A percentile compares a stretch with the other conserved stretches of the same genome.
Conservation (phyloP, 305 asterid species). For the Lippia alba region DNA sequence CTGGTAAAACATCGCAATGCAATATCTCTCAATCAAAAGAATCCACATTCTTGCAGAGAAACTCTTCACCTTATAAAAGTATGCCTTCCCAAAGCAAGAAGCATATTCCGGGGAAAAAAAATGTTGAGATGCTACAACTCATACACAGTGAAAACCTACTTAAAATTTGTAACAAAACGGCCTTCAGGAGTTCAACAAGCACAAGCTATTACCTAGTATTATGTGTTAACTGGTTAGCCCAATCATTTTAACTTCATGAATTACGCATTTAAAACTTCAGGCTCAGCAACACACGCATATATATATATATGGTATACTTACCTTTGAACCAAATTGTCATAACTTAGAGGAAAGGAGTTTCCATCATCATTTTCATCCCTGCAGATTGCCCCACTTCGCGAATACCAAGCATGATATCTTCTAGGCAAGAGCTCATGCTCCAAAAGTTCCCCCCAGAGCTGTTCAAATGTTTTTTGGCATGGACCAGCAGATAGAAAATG, state of each 20-base stretch:
- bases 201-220: slow-evolving; percentile 4
- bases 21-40: slow-evolving; percentile 32
- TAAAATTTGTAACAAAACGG: slow-evolving; percentile 16
- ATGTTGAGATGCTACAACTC: slow-evolving; percentile 20
- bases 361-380: slow-evolving; percentile 57
- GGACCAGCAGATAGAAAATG: slow-evolving; percentile 97
- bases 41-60: slow-evolving; percentile 24
- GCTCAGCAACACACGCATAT: background rate
- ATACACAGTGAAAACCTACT: slow-evolving; percentile 2
- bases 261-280: slow-evolving; percentile 16
- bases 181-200: slow-evolving; percentile 15
- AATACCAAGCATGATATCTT: slow-evolving; percentile 91
- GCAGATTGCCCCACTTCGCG: slow-evolving; percentile 58
- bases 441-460: slow-evolving; percentile 71
- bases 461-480: slow-evolving; percentile 73
- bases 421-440: slow-evolving; percentile 92
- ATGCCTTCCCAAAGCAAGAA: slow-evolving; percentile 21
- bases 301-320: too few species aligned
- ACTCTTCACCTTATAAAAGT: slow-evolving; percentile 16
- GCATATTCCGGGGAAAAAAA: too few species aligned
- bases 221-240: slow-evolving; percentile 14
- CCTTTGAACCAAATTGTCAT: slow-evolving; percentile 70
- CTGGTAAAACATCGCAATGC: slow-evolving; percentile 44
- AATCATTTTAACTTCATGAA: slow-evolving; percentile 16
- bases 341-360: slow-evolving; percentile 72